Base-by-base conservation (phyloP, 2,329 filamentous ascomycete genomes). In the Aspergillus sp. region DNA sequence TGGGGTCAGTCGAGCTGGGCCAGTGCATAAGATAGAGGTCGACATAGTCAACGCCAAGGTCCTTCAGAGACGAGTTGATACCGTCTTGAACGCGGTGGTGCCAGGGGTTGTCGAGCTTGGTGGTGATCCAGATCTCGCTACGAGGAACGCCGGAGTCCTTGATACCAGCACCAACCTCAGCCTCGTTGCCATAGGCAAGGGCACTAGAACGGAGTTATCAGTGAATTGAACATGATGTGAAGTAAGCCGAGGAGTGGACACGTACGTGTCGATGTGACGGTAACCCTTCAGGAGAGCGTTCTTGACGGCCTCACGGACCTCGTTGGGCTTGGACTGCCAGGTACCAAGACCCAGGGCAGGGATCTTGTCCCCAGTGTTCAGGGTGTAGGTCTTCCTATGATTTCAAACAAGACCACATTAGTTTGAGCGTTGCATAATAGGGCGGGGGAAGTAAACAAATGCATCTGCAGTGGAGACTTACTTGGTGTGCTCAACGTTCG, bases 21-120 rank as follows among this genome's bases (percentile, higher is more conserved):
- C 84, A 91, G 77, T 90, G 87, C 71, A 92, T 85, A 57, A 91
- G 82, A 76, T 87, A 90, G n/a, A 91, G 81, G 69, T 91, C 88
- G 60, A 91, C 79, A 70, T 90, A 90, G 67, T 88, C 87, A 12
- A 87, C 78, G 32, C 82, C 85, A 65, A 90, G 83, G 69, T 84
- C 82, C 75, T 87, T 84, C 62, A 90, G 79, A 54, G 87, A 87
- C 49, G 84, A 83, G 63, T 82, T 81, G 62, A 87, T 85, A 65
- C 87, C 87, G 65, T 85, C 78, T 64, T 85, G 76, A 24, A 90
- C 89, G 11, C 82, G 80, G 67, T 83, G 79, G 75, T 88, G 85
- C 73, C 76, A 83, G 73, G 85, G 85, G 78, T 88, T 88, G 83
- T 86, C 87, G 32, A 89, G 77, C 75, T 90, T 90, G 39, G 85